Base-by-base conservation (phyloP, 1,139 yeast species). In the Yamadazyma diospyri region DNA sequence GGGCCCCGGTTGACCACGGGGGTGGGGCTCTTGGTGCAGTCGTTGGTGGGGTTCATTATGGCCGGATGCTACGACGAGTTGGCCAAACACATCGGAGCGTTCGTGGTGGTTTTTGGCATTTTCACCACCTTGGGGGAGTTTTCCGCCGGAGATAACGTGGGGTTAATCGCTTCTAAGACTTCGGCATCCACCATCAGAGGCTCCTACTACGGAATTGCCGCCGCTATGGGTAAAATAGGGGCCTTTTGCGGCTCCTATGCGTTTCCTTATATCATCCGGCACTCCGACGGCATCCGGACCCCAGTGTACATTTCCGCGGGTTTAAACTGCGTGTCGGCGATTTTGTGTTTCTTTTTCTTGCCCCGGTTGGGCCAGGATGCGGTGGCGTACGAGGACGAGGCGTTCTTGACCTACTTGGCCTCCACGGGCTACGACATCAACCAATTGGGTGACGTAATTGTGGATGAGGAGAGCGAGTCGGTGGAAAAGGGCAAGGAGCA, bases 121-220 rank as follows among this genome's bases (percentile, higher is more conserved):
- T 89, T 88, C 58, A 64, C 78, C 53, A 69, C 95, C 5, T 68
- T 86, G 30, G 97, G 97, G 48, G 97, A 89, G 59, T 84, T 88
- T 57, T 95, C 96, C 16, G 89, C 95, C 11, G 97, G 97, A 61
- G 87, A 88, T 59, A 86, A 85, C 59, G 81, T 84, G 55, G 97
- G 97, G 46, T 64, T 84, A 38, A 68, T 89, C 41, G 94, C 96
- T 17, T 75, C 95, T 25, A 88, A 88, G 61, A 82, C 95, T 19
- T 74, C 81, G 33, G 84, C 96, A 27, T 82, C 96, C 11, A 79
- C 95, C 17, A 74, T 88, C 36, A 79, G 97, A 64, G 97, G 97
- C 40, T 85, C 82, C 50, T 85, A 84, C 61, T 89, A 89, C 55
- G 94, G 94, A 47, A 72, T 87, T 47, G 92, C 95, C 29, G 96